Evolutionary conservation across 1,139 yeast species (phyloP).

Genomic region (Debaryomycetaceae sp.): DNA sequence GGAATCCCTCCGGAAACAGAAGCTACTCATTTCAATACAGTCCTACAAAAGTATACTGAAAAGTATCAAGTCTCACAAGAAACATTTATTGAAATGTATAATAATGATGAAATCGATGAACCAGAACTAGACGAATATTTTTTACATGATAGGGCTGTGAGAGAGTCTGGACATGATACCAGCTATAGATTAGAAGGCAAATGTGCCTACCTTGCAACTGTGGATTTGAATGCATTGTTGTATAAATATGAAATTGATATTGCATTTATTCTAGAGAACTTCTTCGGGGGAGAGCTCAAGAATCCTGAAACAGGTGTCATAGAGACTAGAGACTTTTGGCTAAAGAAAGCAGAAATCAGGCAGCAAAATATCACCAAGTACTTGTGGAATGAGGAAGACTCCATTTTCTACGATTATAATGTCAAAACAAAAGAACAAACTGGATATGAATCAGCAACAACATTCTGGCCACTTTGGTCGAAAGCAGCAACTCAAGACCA

Average conservation of each 20-base stretch:
- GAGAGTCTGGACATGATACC: constrained; percentile 97
- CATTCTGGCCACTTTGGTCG: constrained; percentile 93
- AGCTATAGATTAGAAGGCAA: constrained; percentile 85
- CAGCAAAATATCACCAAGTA: constrained; percentile 59
- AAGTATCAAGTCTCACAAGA: constrained; percentile 59
- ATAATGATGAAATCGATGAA: constrained; percentile 61
- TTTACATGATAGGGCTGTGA: constrained; percentile 88
- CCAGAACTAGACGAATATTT: constrained; percentile 86
- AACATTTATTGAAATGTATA: constrained; percentile 73
- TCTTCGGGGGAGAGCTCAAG: constrained; percentile 50
- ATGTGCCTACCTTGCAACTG: constrained; percentile 87
- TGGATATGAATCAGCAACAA: constrained; percentile 81
- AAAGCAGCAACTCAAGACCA: constrained; percentile 70
- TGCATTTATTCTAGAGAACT: constrained; percentile 56
- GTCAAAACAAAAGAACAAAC: constrained; percentile 55
- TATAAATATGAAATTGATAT: constrained; percentile 92
- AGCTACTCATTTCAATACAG: constrained; percentile 76
- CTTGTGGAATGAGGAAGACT: constrained; percentile 80
- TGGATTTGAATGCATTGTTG: constrained; percentile 80
- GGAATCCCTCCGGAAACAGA: constrained; percentile 98
- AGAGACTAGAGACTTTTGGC: constrained; percentile 62
- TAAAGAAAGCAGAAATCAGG: constrained; percentile 51
- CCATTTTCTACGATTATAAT: constrained; percentile 84
- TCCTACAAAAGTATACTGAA: constrained; percentile 65
- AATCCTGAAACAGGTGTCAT: constrained; percentile 21